A percentile compares a stretch with the other conserved stretches of the same genome.
Evolutionary conservation across 257 asterid genomes (phyloP).

Genomic region (Fraxinus americana): DNA sequence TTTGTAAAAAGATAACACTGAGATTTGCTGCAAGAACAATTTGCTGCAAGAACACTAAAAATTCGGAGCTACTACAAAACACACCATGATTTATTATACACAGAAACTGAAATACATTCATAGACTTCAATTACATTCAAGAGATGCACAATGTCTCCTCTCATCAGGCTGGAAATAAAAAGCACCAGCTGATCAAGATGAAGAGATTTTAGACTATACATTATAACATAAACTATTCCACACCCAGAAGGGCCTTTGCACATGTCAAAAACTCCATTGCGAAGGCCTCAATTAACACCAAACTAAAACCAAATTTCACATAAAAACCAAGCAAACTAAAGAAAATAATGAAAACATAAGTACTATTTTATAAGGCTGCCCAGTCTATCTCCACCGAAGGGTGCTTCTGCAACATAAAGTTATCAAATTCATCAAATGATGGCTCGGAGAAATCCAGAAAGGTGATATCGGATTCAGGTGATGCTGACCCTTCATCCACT

Average conservation of each 20-base stretch:
- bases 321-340: not conserved
- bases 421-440: conserved; percentile 32
- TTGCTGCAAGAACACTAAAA: not conserved
- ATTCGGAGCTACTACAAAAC: not conserved
- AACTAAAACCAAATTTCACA: conserved; percentile 4
- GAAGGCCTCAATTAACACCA: conserved; percentile 40
- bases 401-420: conserved; percentile 56
- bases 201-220: conserved; percentile 30
- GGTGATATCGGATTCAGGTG: conserved; percentile 49
- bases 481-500: conserved; percentile 24
- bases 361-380: conserved; percentile 53
- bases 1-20: not conserved
- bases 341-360: not conserved
- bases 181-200: conserved; percentile 58
- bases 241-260: conserved; percentile 47
- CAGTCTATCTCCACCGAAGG: conserved; percentile 95
- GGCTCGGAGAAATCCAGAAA: conserved; percentile 51
- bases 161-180: conserved; percentile 62
- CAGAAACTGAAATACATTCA: conserved; percentile 22
- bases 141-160: conserved; percentile 24
- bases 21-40: not conserved
- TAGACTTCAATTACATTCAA: conserved; percentile 6
- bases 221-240: conserved; percentile 12
- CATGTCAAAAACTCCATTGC: conserved; percentile 80
- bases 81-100: conserved; percentile 18